A percentile compares a stretch with the other conserved stretches of the same genome.
Evolutionary conservation across 23 red algal genomes (phyloP).

Genomic region (Gracilaria caudata): DNA sequence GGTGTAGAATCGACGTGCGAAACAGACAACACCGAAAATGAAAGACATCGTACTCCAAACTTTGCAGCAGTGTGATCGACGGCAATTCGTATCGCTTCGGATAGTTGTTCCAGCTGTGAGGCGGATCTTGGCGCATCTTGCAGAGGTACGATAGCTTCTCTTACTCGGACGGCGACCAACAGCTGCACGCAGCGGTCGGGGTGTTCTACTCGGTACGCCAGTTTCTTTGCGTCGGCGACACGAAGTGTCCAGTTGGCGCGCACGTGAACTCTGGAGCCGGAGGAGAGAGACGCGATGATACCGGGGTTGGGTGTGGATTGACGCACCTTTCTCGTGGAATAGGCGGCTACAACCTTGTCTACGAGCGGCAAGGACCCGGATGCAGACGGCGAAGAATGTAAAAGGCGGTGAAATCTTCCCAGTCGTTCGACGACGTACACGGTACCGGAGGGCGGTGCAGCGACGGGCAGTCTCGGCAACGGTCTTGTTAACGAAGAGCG

Average conservation of each 20-base stretch:
- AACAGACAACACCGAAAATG: constrained; percentile 6
- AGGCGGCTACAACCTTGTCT: constrained; percentile 55
- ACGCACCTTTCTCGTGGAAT: constrained; percentile 9
- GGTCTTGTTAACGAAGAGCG: background rate
- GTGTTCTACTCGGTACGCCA: constrained; percentile 43
- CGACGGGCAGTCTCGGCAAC: constrained; percentile 3
- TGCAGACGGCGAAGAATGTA: constrained; percentile 7
- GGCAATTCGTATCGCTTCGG: constrained; percentile 16
- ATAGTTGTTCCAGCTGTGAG: constrained; percentile 4
- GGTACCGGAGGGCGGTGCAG: constrained; percentile 15
- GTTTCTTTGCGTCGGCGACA: constrained; percentile 39
- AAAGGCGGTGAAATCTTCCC: constrained; percentile 41
- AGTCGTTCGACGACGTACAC: constrained; percentile 65
- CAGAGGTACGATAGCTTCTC: background rate
- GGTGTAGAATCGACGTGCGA: background rate
- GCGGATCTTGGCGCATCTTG: background rate
- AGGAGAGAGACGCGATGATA: background rate
- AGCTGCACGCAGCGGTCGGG: constrained; percentile 41
- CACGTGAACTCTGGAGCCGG: background rate
- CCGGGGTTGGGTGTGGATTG: constrained; percentile 17
- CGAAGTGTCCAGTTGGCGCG: constrained; percentile 19
- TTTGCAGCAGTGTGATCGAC: constrained; percentile 35
- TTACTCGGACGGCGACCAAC: constrained; percentile 17
- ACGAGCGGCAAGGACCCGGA: constrained; percentile 24
- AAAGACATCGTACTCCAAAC: constrained; percentile 35